phyloP scores from a whole-genome alignment of 192 early-diverging fungal genomes.

The Umbelopsis isabellina region DNA sequence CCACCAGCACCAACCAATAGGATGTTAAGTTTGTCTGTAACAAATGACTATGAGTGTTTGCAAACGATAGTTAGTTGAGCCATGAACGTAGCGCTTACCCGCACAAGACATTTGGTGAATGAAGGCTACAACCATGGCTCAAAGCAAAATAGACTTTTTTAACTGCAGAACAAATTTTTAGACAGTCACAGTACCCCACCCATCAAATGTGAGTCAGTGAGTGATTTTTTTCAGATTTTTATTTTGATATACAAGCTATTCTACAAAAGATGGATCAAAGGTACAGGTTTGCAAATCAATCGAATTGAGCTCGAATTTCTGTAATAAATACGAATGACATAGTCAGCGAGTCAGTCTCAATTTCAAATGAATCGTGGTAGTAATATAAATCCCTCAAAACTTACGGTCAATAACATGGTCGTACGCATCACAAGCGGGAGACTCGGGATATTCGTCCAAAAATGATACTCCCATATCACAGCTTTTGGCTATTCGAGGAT shows the following conservation, averaged over 20 bases:
- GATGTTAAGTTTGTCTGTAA: conserved; percentile 62
- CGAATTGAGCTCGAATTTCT: conserved; percentile 19
- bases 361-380: not conserved
- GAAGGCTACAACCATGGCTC: conserved; percentile 2
- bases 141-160: not conserved
- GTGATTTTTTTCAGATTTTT: not conserved
- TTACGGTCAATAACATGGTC: conserved; percentile 64
- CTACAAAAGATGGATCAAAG: not conserved
- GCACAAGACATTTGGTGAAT: conserved; percentile 15
- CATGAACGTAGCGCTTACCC: not conserved
- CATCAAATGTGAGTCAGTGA: conserved; percentile 9
- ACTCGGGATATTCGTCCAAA: conserved; percentile 85
- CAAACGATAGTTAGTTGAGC: not conserved
- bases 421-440: conserved; percentile 78
- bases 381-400: conserved; percentile 24
- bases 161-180: conserved; percentile 1
- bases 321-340: not conserved
- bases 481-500: conserved; percentile 76
- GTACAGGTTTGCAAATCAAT: conserved; percentile 1
- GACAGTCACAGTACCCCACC: not conserved
- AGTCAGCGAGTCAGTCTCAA: not conserved
- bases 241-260: not conserved
- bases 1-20: conserved; percentile 94
- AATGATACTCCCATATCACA: conserved; percentile 92
- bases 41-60: not conserved